Percentiles rank a stretch among this genome's conserved stretches.
These are phyloP conservation scores for Gymnopilus junonius DNA, from an alignment of 768 basidiomycete genomes.

Conservation along the genomic window DNA sequence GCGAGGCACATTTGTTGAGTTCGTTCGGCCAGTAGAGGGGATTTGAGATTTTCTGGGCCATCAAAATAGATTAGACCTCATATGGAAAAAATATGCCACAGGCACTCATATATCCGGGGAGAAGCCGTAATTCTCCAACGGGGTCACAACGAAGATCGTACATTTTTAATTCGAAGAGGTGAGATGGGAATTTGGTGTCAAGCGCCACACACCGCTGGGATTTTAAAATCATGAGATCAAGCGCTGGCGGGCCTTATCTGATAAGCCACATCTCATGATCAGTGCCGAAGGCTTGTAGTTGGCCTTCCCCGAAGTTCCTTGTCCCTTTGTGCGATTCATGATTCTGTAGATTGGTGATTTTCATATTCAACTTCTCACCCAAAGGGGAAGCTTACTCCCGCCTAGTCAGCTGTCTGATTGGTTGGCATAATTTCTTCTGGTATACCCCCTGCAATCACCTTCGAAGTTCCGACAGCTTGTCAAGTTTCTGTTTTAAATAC, in stretches of 20 bases:
- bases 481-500: neutral
- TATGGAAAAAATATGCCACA: neutral
- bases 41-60: neutral
- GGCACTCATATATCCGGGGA: neutral
- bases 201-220: constrained; percentile 1
- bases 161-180: neutral
- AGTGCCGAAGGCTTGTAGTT: neutral
- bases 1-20: neutral
- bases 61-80: neutral
- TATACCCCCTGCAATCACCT: neutral
- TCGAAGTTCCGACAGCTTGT: neutral
- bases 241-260: constrained; percentile 16
- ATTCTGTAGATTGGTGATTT: neutral
- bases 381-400: neutral
- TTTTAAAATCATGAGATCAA: constrained; percentile 4
- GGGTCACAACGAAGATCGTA: neutral
- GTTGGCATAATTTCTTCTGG: neutral
- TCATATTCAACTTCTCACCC: neutral
- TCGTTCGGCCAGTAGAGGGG: neutral
- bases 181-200: neutral
- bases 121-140: neutral
- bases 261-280: constrained; percentile 13
- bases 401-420: neutral
- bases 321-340: neutral
- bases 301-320: neutral